Conservation (phyloP, 148 eudicot species). For the Persicaria tinctoria region DNA sequence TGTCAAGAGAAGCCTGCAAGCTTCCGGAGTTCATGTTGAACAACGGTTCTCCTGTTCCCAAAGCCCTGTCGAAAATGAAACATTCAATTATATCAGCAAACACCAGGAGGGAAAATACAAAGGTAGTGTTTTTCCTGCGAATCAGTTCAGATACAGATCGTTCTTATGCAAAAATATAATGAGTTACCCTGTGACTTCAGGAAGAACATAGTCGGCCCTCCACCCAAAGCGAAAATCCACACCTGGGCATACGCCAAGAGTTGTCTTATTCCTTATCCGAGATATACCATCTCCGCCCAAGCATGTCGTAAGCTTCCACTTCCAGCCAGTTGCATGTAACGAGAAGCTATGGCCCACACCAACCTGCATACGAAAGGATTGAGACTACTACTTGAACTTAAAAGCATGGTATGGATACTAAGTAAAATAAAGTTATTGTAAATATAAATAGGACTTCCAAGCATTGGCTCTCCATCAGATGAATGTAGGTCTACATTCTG, state of each 20-base stretch:
- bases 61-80: conserved; percentile 37
- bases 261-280: conserved; percentile 75
- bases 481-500: neutral
- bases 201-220: conserved; percentile 93
- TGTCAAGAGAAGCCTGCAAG: conserved; percentile 82
- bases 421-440: neutral
- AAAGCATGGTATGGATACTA: neutral
- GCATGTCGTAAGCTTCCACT: conserved; percentile 86
- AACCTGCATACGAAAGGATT: conserved; percentile 38
- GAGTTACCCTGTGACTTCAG: conserved; percentile 78
- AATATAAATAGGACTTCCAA: neutral
- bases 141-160: neutral
- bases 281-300: conserved; percentile 82
- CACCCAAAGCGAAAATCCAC: conserved; percentile 93
- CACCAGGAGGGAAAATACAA: neutral
- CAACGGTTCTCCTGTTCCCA: conserved; percentile 74
- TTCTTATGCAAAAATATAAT: conserved; percentile 1
- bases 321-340: conserved; percentile 70
- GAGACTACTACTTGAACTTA: neutral
- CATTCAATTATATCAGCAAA: conserved; percentile 5
- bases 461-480: neutral
- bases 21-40: conserved; percentile 86
- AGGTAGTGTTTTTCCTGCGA: neutral
- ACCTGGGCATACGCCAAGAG: conserved; percentile 72
- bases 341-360: conserved; percentile 80